These are phyloP conservation scores for Talaromyces sp. DNA, from an alignment of 2,329 filamentous ascomycete species.

Conservation along the genomic window DNA sequence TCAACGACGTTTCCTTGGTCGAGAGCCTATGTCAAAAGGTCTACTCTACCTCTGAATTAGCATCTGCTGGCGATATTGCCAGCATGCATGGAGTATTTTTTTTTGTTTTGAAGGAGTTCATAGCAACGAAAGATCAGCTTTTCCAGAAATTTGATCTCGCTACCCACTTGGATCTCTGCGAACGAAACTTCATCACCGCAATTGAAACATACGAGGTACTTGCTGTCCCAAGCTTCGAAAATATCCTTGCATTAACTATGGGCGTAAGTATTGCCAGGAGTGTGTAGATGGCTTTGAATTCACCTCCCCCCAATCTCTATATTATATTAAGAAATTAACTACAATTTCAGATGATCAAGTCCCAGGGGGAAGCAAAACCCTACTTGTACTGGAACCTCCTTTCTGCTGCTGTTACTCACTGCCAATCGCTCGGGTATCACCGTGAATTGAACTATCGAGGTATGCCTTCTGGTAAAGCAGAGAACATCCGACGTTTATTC, in stretches of 20 bases:
- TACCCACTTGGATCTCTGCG: not conserved
- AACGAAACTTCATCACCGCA: constrained; percentile 2
- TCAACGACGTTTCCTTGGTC: constrained; percentile 16
- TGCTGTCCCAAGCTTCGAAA: constrained; percentile 21
- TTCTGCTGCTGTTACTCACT: constrained; percentile 17
- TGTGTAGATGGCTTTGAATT: too few relatives aligned
- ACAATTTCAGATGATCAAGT: constrained; percentile 12
- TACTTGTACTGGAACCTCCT: constrained; percentile 16
- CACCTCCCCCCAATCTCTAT: too few relatives aligned
- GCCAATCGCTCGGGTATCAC: constrained; percentile 14
- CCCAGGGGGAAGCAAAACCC: constrained; percentile 17
- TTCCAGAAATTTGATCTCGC: not conserved
- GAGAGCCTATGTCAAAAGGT: constrained; percentile 18
- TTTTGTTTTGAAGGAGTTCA: not conserved
- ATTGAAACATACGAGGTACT: constrained; percentile 22
- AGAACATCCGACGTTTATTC: constrained; percentile 18
- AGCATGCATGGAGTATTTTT: not conserved
- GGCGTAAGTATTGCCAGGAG: constrained; percentile 16
- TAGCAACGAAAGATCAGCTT: not conserved
- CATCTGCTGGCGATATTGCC: not conserved
- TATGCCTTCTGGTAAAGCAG: constrained; percentile 5
- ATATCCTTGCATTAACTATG: constrained; percentile 19
- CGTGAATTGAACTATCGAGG: constrained; percentile 13
- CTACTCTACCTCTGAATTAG: constrained; percentile 17
- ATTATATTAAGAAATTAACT: too few relatives aligned